Percentiles rank a stretch among this genome's conserved stretches.
Conservation (phyloP, 139 green algal genomes). For the Picochlorum sp. region DNA sequence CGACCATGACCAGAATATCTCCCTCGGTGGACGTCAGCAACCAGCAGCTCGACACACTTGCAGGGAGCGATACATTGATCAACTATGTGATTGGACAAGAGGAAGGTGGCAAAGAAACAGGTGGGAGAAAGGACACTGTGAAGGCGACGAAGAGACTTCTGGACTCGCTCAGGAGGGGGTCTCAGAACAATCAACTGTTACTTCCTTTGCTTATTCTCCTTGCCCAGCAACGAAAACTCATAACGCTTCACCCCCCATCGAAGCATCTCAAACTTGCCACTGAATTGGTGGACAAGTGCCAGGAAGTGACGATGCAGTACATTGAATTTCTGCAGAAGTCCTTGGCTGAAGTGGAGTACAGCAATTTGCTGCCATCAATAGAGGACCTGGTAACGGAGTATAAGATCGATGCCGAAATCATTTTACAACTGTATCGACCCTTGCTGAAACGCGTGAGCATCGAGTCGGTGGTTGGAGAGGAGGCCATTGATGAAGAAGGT, state of each 20-base stretch:
- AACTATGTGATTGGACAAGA: neutral
- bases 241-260: conserved; percentile 31
- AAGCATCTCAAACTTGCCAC: conserved; percentile 73
- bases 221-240: conserved; percentile 63
- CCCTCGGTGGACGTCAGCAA: conserved; percentile 45
- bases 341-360: conserved; percentile 38
- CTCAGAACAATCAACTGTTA: conserved; percentile 38
- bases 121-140: conserved; percentile 13
- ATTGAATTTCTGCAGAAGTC: conserved; percentile 53
- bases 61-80: conserved; percentile 45
- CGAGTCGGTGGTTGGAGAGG: neutral
- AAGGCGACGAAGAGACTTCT: conserved; percentile 31
- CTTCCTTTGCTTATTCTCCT: conserved; percentile 70
- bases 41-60: conserved; percentile 45
- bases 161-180: conserved; percentile 22
- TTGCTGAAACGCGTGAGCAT: conserved; percentile 28
- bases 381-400: conserved; percentile 43
- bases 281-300: conserved; percentile 73
- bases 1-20: conserved; percentile 38
- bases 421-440: conserved; percentile 58
- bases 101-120: conserved; percentile 5
- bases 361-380: conserved; percentile 39
- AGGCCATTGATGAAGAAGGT: neutral
- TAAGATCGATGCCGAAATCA: conserved; percentile 54
- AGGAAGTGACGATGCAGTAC: conserved; percentile 53